Conservation (phyloP, 2,329 filamentous ascomycete species). For the Sclerotinia borealis region DNA sequence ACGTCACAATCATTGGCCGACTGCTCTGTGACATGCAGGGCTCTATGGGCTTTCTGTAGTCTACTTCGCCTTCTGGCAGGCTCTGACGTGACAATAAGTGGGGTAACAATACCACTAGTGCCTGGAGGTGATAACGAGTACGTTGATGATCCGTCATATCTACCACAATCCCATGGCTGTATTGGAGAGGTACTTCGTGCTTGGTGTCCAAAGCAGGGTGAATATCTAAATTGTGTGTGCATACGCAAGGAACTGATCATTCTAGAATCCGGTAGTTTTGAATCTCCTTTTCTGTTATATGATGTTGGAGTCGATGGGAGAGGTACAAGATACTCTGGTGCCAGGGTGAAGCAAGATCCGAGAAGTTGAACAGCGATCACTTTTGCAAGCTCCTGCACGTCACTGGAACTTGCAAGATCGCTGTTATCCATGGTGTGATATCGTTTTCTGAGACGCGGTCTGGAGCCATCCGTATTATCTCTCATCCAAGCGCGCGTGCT, state of each 20-base stretch:
- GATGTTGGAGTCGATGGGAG: neutral
- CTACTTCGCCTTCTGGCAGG: constrained; percentile 1
- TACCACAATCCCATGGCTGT: constrained; percentile 19
- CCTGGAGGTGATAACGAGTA: constrained; percentile 8
- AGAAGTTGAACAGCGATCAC: constrained; percentile 30
- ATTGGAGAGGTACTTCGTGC: constrained; percentile 29
- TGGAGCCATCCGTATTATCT: neutral
- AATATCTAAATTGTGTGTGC: constrained; percentile 31
- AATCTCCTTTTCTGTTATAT: constrained; percentile 8
- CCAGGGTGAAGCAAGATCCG: constrained; percentile 30
- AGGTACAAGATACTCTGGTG: constrained; percentile 20
- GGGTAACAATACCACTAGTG: constrained; percentile 8
- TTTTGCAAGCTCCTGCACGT: constrained; percentile 27
- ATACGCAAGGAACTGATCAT: constrained; percentile 32
- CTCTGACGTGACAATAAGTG: constrained; percentile 13
- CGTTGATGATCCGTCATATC: constrained; percentile 18
- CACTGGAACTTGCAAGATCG: constrained; percentile 18
- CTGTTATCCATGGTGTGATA: constrained; percentile 25
- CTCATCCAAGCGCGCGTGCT: constrained; percentile 16
- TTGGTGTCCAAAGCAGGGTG: constrained; percentile 31
- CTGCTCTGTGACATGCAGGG: constrained; percentile 16
- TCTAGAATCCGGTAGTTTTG: constrained; percentile 19
- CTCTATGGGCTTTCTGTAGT: constrained; percentile 10
- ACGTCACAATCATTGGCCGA: constrained; percentile 10
- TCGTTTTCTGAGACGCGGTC: constrained; percentile 11